Evolutionary conservation across 306 rosid species (phyloP), one percentile per base, ranked within the genome.

Genomic region (Malus domestica): DNA sequence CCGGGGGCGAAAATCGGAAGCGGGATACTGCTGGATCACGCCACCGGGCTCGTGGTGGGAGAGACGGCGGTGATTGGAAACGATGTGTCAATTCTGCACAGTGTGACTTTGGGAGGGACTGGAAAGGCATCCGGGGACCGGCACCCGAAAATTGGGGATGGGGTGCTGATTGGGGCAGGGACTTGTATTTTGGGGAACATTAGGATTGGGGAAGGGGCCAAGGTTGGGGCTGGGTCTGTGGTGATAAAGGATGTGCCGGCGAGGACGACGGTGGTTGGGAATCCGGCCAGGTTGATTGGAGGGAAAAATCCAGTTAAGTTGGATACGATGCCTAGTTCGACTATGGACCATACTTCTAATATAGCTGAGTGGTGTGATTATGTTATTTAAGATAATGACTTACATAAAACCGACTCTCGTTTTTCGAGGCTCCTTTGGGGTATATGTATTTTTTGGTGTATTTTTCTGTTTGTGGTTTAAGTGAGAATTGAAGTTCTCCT

Each of bases 21-120:
- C 9, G 97, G 97, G 60, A 77, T 92, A 4, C 81, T 95, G 81
- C 83, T 95, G 3, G 98, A 95, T 69, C 98, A 95, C 33, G 97
- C 98, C 4, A 92, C 97, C 12, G 98, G 98, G 7, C 75, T 95
- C 0, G 97, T 95, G 60, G 92, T 95, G 3, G 97, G 98, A 3
- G 98, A 92, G 76, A 95, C 97, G 3, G 98, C 96, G 30, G 92
- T 90, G 83, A 90, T 95, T 49, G 99, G 99, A 5, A 87, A 88
- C 70, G 67, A 92, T 78, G 99, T 95, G n/a, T 89, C 98, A 8
- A 92, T 95, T 71, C 62, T 95, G 83, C 99, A 95, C 33, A 78
- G 88, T 77, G 99, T 95, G 65, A 95, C 99, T 0, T 77, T 95
- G 72, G 99, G 99, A 61, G 99, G 99, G n/a, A 95, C 93, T 18